Evolutionary conservation across 2,329 filamentous ascomycete genomes (phyloP).

Genomic region (Teratosphaeriaceae sp.): DNA sequence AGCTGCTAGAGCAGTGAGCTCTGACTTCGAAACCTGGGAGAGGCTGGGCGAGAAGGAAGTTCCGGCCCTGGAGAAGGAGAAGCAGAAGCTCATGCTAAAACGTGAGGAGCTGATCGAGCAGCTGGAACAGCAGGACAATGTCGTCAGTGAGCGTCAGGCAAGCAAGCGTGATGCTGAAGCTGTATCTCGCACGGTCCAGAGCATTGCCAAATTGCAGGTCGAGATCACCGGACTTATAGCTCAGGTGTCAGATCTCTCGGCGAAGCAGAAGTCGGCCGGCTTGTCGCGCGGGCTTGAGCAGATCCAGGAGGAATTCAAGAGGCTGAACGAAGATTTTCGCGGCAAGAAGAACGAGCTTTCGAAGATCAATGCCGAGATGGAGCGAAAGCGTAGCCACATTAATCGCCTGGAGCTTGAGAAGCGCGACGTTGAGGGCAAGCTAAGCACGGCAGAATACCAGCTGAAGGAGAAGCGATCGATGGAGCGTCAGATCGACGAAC

Average conservation of each 20-base stretch:
- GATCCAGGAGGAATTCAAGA: slow-evolving; percentile 69
- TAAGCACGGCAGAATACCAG: slow-evolving; percentile 64
- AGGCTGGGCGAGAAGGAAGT: slow-evolving; percentile 63
- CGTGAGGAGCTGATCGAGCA: slow-evolving; percentile 33
- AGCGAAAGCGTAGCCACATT: slow-evolving; percentile 62
- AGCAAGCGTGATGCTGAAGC: slow-evolving; percentile 68
- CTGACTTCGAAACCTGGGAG: slow-evolving; percentile 67
- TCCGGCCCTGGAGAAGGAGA: slow-evolving; percentile 59
- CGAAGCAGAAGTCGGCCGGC: slow-evolving; percentile 65
- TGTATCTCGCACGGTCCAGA: slow-evolving; percentile 67
- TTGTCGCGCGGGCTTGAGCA: slow-evolving; percentile 68
- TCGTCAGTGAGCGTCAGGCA: slow-evolving; percentile 56
- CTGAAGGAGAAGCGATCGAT: slow-evolving; percentile 75
- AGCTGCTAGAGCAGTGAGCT: slow-evolving; percentile 52
- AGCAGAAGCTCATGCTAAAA: slow-evolving; percentile 43
- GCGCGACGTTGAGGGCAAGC: slow-evolving; percentile 65
- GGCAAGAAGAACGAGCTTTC: slow-evolving; percentile 56
- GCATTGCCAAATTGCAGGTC: slow-evolving; percentile 63
- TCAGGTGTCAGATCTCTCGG: slow-evolving; percentile 68
- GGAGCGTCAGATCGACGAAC: slow-evolving; percentile 62
- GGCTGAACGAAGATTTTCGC: slow-evolving; percentile 60
- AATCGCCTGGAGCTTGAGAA: slow-evolving; percentile 63
- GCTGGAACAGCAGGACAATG: slow-evolving; percentile 58
- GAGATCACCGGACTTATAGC: slow-evolving; percentile 65
- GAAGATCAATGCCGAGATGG: slow-evolving; percentile 62